Evolutionary conservation across 768 basidiomycete species (phyloP).

Genomic region (Xerocomellus amylosporus): DNA sequence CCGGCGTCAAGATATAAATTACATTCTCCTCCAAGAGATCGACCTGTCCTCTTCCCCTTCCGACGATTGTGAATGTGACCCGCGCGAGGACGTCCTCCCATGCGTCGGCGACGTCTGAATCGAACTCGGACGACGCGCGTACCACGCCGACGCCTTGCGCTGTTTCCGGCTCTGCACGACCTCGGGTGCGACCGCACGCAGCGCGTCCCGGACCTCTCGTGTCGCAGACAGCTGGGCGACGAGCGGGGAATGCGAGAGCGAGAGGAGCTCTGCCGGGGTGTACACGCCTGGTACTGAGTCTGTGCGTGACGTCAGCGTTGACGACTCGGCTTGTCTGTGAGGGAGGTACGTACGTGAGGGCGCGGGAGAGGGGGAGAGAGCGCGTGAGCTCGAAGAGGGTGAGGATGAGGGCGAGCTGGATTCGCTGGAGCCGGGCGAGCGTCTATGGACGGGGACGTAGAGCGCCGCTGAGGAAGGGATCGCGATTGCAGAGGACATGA

Average conservation of each 20-base stretch:
- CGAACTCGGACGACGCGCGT: neutral
- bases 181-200: constrained; percentile 26
- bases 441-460: constrained; percentile 44
- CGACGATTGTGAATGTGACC: constrained; percentile 9
- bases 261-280: constrained; percentile 25
- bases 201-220: neutral
- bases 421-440: constrained; percentile 19
- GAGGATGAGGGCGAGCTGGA: constrained; percentile 19
- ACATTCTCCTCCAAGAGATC: constrained; percentile 15
- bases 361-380: neutral
- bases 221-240: constrained; percentile 8
- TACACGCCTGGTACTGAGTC: constrained; percentile 17
- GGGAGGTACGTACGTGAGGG: neutral
- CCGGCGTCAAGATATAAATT: too few species aligned
- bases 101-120: neutral
- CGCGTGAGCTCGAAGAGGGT: constrained; percentile 10
- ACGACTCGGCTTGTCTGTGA: too few species aligned
- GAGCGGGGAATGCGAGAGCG: constrained; percentile 24
- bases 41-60: constrained; percentile 19
- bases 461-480: constrained; percentile 14
- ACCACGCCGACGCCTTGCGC: constrained; percentile 28
- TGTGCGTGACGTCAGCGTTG: neutral
- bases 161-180: constrained; percentile 24
- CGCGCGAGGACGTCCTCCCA: neutral
- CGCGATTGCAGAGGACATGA: constrained; percentile 29